A percentile compares a stretch with the other conserved stretches of the same genome.
Evolutionary conservation across 768 basidiomycete species (phyloP).

Genomic region (Leccinum sublutescens): DNA sequence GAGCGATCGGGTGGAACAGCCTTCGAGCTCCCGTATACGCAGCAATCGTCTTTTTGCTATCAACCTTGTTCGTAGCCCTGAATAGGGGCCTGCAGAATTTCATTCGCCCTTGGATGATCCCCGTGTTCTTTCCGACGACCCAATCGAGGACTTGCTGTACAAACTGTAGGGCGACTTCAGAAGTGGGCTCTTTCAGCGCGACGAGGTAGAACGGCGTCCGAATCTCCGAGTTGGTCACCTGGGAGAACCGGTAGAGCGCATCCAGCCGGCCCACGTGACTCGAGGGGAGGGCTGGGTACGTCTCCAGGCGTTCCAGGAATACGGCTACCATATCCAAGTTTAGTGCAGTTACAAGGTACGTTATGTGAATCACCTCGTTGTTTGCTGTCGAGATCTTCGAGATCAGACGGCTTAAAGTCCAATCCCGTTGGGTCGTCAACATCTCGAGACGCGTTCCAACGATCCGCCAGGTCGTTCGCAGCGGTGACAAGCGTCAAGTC

Average conservation of each 20-base stretch:
- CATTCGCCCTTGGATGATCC: slow-evolving; percentile 50
- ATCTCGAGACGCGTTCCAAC: slow-evolving; percentile 49
- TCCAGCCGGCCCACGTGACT: slow-evolving; percentile 43
- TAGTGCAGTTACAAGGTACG: background rate
- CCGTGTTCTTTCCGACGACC: slow-evolving; percentile 42
- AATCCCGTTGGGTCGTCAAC: slow-evolving; percentile 33
- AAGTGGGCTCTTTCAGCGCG: slow-evolving; percentile 40
- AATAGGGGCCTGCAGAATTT: slow-evolving; percentile 55
- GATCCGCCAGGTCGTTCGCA: slow-evolving; percentile 50
- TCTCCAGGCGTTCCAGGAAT: slow-evolving; percentile 55
- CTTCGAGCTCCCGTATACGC: slow-evolving; percentile 35
- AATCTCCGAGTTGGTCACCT: slow-evolving; percentile 49
- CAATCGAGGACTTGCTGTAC: slow-evolving; percentile 42
- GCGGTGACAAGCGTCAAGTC: slow-evolving; percentile 52
- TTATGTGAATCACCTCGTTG: slow-evolving; percentile 41
- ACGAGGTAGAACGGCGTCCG: slow-evolving; percentile 51
- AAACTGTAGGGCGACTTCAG: slow-evolving; percentile 31
- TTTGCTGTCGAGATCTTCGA: slow-evolving; percentile 47
- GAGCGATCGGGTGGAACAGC: slow-evolving; percentile 52
- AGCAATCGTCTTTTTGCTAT: slow-evolving; percentile 34
- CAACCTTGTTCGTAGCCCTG: slow-evolving; percentile 37
- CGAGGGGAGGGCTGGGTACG: slow-evolving; percentile 40
- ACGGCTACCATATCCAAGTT: slow-evolving; percentile 37
- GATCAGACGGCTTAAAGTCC: slow-evolving; percentile 44
- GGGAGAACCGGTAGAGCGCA: slow-evolving; percentile 41